These are phyloP conservation scores for Entoloma clypeatum DNA, from an alignment of 1,284 basidiomycete genomes.

Conservation along the genomic window DNA sequence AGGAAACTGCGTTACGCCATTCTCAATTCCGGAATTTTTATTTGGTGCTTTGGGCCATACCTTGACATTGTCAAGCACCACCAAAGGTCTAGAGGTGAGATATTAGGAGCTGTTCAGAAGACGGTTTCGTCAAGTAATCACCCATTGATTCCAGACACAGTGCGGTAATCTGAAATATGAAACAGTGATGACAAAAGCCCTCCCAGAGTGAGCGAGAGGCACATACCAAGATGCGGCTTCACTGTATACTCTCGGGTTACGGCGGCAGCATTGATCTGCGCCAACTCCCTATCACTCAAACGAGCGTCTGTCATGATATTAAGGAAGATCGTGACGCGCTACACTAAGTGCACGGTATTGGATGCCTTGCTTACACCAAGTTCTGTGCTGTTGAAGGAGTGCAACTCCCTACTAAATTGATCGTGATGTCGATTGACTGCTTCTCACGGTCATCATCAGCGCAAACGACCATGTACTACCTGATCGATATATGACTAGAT, in stretches of 20 bases:
- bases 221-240: conserved; percentile 86
- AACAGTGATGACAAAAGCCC: conserved; percentile 3
- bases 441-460: too few species aligned
- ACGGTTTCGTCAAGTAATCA: conserved; percentile 34
- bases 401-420: too few species aligned
- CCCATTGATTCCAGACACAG: conserved; percentile 97
- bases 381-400: too few species aligned
- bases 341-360: too few species aligned
- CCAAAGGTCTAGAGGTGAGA: conserved; percentile 65
- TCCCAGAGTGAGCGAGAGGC: conserved; percentile 9
- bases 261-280: conserved; percentile 82
- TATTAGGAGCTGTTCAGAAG: conserved; percentile 14
- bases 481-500: too few species aligned
- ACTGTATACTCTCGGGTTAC: conserved; percentile 82
- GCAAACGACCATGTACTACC: too few species aligned
- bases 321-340: too few species aligned
- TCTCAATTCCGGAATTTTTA: conserved; percentile 8
- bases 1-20: conserved; percentile 66
- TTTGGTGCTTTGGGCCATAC: conserved; percentile 38
- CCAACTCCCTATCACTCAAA: conserved; percentile 71
- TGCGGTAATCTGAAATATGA: conserved; percentile 77
- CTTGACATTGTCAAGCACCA: conserved; percentile 99
- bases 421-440: too few species aligned
- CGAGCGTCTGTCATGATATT: conserved; percentile 57
- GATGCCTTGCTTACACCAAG: too few species aligned